Percentiles rank a stretch among this genome's conserved stretches.
These are phyloP conservation scores for Hamigera avellanea DNA, from an alignment of 495 filamentous ascomycete species.

Conservation along the genomic window DNA sequence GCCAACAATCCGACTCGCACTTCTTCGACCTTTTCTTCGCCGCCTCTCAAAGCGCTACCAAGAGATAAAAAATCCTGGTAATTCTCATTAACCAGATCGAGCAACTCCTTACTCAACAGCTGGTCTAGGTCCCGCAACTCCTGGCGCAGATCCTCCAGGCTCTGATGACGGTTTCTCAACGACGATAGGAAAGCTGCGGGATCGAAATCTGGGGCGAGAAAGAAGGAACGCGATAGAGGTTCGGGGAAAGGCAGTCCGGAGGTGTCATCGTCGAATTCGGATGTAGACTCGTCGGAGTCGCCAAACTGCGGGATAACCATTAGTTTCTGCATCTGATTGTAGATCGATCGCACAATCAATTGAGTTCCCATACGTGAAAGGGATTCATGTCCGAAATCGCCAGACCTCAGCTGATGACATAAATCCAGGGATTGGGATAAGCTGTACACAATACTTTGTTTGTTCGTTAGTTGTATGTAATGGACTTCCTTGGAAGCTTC, in stretches of 20 bases:
- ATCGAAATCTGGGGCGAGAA: constrained; percentile 68
- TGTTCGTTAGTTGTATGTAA: too few species aligned
- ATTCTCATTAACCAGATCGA: constrained; percentile 89
- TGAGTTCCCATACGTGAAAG: too few species aligned
- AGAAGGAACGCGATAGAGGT: constrained; percentile 66
- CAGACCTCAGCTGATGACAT: too few species aligned
- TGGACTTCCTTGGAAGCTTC: too few species aligned
- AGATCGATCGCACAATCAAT: too few species aligned
- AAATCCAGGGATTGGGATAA: too few species aligned
- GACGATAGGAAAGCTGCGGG: constrained; percentile 74
- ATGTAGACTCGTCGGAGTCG: constrained; percentile 39
- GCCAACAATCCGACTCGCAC: constrained; percentile 77
- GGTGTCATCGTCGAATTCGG: constrained; percentile 49
- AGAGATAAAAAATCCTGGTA: constrained; percentile 82
- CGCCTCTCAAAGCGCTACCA: constrained; percentile 70
- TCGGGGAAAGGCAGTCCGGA: constrained; percentile 71
- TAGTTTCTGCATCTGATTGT: too few species aligned
- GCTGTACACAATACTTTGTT: too few species aligned
- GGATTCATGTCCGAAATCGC: too few species aligned
- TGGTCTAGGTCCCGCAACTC: constrained; percentile 71
- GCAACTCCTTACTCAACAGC: constrained; percentile 66
- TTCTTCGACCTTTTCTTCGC: constrained; percentile 86
- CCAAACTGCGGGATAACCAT: constrained; percentile 27
- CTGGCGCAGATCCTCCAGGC: constrained; percentile 80
- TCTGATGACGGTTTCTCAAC: constrained; percentile 79